These are phyloP conservation scores for Viridothelium virens DNA, from an alignment of 495 filamentous ascomycete species.

Conservation along the genomic window DNA sequence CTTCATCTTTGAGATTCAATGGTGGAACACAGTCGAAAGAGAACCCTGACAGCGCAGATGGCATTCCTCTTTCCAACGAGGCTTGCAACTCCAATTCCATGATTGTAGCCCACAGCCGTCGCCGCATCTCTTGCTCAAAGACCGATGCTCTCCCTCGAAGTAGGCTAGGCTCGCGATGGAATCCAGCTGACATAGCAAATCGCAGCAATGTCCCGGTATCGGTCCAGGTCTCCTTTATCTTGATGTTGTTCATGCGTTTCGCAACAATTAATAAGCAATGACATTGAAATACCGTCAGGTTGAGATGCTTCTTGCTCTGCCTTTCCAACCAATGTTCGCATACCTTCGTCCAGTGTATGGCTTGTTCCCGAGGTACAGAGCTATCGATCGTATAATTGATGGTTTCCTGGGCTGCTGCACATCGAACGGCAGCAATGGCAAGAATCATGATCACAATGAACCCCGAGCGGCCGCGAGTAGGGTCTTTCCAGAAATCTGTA, in stretches of 20 bases:
- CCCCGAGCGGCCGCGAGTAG: neutral
- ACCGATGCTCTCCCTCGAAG: constrained; percentile 20
- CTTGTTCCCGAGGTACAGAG: constrained; percentile 18
- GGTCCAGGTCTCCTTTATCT: constrained; percentile 24
- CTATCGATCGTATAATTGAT: constrained; percentile 20
- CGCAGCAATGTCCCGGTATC: constrained; percentile 22
- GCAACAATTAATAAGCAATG: constrained; percentile 20
- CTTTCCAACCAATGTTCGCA: constrained; percentile 23
- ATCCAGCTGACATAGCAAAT: constrained; percentile 26
- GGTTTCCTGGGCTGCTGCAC: constrained; percentile 13
- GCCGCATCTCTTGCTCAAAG: constrained; percentile 26
- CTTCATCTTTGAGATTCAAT: constrained; percentile 24
- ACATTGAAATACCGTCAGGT: constrained; percentile 22
- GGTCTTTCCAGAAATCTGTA: constrained; percentile 16
- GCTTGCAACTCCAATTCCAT: constrained; percentile 24
- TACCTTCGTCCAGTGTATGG: constrained; percentile 17
- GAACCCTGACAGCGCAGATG: constrained; percentile 16
- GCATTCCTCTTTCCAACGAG: constrained; percentile 25
- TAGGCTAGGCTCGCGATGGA: constrained; percentile 25
- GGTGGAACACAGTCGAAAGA: constrained; percentile 22
- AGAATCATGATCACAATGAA: constrained; percentile 22
- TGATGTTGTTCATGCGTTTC: constrained; percentile 15
- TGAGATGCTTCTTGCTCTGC: constrained; percentile 28
- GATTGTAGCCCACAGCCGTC: constrained; percentile 23
- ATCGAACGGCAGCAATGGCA: constrained; percentile 20